Percentiles rank a stretch among this genome's conserved stretches.
phyloP scores from a whole-genome alignment of 73 alveolate genomes.

The Paramecium primaurelia region DNA sequence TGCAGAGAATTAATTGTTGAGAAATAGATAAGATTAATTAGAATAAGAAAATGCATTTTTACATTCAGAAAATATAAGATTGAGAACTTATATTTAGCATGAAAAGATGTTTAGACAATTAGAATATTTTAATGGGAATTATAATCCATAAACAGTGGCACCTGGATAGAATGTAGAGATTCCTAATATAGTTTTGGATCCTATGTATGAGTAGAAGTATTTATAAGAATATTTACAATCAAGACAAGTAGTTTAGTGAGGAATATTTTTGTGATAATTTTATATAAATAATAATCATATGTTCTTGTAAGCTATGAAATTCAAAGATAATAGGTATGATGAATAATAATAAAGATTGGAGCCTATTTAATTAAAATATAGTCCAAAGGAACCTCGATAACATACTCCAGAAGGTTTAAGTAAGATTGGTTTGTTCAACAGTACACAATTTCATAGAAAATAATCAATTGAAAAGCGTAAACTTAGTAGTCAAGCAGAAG shows the following conservation, averaged over 20 bases:
- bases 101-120: constrained; percentile 1
- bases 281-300: background rate
- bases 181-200: background rate
- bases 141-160: background rate
- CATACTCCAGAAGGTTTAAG: background rate
- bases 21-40: background rate
- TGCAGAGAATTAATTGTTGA: background rate
- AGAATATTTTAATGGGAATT: background rate
- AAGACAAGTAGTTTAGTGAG: background rate
- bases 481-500: background rate
- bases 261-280: background rate
- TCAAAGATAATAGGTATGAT: constrained; percentile 10
- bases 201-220: background rate
- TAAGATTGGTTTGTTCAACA: constrained; percentile 2
- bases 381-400: constrained; percentile 26
- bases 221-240: background rate
- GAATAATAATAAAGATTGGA: background rate
- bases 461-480: background rate
- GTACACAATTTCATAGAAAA: background rate
- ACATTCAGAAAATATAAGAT: background rate
- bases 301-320: background rate
- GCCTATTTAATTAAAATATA: background rate
- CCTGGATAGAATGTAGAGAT: background rate
- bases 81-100: background rate
- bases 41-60: constrained; percentile 7